Percentiles rank a stretch among this genome's conserved stretches.
Conservation (phyloP, 345 rosid genomes). For the Acer yangbiense region DNA sequence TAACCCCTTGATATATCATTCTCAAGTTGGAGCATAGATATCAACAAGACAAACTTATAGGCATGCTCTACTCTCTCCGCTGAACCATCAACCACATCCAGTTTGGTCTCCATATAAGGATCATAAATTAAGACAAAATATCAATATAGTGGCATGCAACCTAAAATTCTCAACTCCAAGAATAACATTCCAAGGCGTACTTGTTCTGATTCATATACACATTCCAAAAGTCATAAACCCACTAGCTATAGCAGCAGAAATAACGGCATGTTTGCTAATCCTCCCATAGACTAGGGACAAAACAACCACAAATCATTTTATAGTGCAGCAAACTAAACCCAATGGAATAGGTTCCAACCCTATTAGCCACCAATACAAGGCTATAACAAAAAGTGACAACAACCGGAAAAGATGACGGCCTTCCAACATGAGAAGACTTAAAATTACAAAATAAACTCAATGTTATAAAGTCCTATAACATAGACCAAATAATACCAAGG, state of each 20-base stretch:
- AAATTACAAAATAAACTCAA: neutral
- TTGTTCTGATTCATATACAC: neutral
- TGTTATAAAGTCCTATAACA: neutral
- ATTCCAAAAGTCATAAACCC: neutral
- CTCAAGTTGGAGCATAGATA: slow-evolving; percentile 2
- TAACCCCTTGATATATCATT: neutral
- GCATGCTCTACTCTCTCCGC: too few relatives aligned
- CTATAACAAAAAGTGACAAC: neutral
- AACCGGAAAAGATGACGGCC: neutral
- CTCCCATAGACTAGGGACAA: neutral
- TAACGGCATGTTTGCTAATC: neutral
- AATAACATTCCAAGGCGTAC: too few relatives aligned
- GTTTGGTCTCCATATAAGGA: too few relatives aligned
- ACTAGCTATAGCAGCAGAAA: neutral
- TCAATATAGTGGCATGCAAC: too few relatives aligned
- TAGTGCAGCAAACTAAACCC: neutral
- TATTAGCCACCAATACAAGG: too few relatives aligned
- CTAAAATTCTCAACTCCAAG: too few relatives aligned
- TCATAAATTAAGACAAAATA: too few relatives aligned
- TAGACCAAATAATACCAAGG: neutral
- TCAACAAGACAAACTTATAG: neutral
- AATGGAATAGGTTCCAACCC: neutral
- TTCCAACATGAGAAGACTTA: neutral
- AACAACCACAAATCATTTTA: neutral
- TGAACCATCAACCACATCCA: too few relatives aligned